phyloP scores from a whole-genome alignment of 108 stramenopile genomes.

The Cyclotella atomus region DNA sequence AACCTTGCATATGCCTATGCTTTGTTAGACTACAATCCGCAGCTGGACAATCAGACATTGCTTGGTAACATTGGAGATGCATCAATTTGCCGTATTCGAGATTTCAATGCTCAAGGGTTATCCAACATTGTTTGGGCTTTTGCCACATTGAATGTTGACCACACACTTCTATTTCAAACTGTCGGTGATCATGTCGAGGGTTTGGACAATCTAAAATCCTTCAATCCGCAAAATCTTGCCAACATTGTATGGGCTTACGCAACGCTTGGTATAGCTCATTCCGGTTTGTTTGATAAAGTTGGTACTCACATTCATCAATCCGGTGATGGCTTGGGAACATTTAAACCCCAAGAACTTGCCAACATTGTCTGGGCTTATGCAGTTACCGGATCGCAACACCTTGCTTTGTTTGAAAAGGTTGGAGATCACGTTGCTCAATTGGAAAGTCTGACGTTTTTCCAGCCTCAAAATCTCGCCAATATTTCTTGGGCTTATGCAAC shows the following conservation, averaged over 20 bases:
- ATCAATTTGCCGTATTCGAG: neutral
- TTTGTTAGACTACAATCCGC: neutral
- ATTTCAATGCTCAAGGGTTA: neutral
- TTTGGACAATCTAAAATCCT: neutral
- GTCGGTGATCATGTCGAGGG: neutral
- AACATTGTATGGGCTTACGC: conserved; percentile 1
- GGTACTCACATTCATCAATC: neutral
- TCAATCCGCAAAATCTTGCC: neutral
- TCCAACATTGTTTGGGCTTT: neutral
- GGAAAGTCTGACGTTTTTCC: neutral
- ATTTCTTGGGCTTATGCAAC: neutral
- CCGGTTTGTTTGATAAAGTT: neutral
- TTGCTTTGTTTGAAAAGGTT: neutral
- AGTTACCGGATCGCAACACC: neutral
- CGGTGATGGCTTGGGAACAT: too few species aligned
- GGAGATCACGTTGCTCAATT: neutral
- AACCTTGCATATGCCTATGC: conserved; percentile 10
- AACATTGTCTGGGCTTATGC: neutral
- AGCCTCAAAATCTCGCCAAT: neutral
- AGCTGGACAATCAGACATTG: conserved; percentile 2
- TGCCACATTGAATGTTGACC: neutral
- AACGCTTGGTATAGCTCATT: neutral
- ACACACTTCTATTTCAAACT: neutral
- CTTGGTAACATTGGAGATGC: neutral
- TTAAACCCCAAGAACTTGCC: neutral